phyloP scores from a whole-genome alignment of 2,329 filamentous ascomycete species.

The Colletotrichum sp. region DNA sequence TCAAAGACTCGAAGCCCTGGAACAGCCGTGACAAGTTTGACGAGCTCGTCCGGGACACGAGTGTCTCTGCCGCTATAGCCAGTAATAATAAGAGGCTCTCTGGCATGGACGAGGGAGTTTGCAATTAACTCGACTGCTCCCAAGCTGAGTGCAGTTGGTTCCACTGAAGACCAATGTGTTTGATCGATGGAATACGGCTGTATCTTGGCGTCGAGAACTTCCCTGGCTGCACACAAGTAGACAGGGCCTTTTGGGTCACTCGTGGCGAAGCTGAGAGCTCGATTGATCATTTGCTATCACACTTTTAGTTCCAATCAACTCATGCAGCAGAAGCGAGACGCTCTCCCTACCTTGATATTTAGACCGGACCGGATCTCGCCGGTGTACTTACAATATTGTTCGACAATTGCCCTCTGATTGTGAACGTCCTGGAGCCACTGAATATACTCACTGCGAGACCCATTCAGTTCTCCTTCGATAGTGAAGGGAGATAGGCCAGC shows the following conservation, averaged over 20 bases:
- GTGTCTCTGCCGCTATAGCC: constrained; percentile 76
- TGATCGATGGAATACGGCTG: constrained; percentile 57
- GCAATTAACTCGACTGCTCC: background rate
- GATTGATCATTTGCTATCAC: constrained; percentile 79
- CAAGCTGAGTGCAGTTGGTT: background rate
- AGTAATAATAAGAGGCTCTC: constrained; percentile 71
- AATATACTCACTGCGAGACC: constrained; percentile 82
- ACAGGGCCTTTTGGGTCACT: constrained; percentile 81
- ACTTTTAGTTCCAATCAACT: constrained; percentile 35
- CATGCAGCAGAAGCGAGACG: constrained; percentile 56
- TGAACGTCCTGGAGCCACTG: constrained; percentile 88
- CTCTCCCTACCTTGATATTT: background rate
- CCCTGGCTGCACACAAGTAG: constrained; percentile 78
- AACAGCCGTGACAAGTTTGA: constrained; percentile 69
- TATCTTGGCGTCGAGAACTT: constrained; percentile 87
- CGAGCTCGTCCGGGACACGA: constrained; percentile 61
- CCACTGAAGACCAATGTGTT: background rate
- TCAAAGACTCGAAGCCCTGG: constrained; percentile 75
- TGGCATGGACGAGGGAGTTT: constrained; percentile 50
- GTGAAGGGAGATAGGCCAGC: constrained; percentile 80
- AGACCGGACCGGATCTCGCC: constrained; percentile 80
- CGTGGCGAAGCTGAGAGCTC: constrained; percentile 81
- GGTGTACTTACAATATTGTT: constrained; percentile 84
- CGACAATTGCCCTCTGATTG: constrained; percentile 80
- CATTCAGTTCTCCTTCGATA: constrained; percentile 77